Conservation (phyloP, 2,329 filamentous ascomycete species). For the Penicillium expansum region DNA sequence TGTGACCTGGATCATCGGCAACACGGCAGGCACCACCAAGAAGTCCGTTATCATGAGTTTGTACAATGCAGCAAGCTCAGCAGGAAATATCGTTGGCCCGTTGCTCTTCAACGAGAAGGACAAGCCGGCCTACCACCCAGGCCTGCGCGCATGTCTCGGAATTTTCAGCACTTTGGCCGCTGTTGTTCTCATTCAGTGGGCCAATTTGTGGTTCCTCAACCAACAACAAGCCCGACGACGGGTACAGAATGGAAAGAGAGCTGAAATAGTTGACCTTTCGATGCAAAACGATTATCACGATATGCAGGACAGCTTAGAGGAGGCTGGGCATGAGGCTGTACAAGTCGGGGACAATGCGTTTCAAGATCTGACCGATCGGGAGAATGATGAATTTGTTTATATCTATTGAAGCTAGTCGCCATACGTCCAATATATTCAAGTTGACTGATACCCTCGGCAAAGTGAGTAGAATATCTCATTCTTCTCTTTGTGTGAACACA, state of each 20-base stretch:
- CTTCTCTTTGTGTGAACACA: no score
- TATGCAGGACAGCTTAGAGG: conserved; percentile 14
- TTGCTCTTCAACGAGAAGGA: conserved; percentile 59
- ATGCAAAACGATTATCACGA: conserved; percentile 57
- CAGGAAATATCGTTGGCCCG: conserved; percentile 67
- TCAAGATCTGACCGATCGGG: conserved; percentile 61
- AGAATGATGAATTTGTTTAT: conserved; percentile 69
- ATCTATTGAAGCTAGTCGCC: conserved; percentile 46
- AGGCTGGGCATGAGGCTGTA: conserved; percentile 14
- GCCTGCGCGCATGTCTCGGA: conserved; percentile 52
- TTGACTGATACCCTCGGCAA: background rate
- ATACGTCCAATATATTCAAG: background rate
- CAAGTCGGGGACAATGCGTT: conserved; percentile 52
- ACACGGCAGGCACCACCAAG: conserved; percentile 67
- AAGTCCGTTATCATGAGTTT: conserved; percentile 63
- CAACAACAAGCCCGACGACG: conserved; percentile 55
- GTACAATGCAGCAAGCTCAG: conserved; percentile 61
- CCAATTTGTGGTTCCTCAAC: conserved; percentile 54
- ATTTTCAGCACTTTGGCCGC: conserved; percentile 51
- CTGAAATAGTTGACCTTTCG: conserved; percentile 57
- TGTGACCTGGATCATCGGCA: conserved; percentile 67
- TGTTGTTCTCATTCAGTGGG: conserved; percentile 54
- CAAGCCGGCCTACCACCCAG: conserved; percentile 58
- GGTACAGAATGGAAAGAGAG: conserved; percentile 60
- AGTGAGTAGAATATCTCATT: background rate